A percentile compares a stretch with the other conserved stretches of the same genome.
phyloP scores from a whole-genome alignment of 2,329 filamentous ascomycete species.

The Endothia cerciana region DNA sequence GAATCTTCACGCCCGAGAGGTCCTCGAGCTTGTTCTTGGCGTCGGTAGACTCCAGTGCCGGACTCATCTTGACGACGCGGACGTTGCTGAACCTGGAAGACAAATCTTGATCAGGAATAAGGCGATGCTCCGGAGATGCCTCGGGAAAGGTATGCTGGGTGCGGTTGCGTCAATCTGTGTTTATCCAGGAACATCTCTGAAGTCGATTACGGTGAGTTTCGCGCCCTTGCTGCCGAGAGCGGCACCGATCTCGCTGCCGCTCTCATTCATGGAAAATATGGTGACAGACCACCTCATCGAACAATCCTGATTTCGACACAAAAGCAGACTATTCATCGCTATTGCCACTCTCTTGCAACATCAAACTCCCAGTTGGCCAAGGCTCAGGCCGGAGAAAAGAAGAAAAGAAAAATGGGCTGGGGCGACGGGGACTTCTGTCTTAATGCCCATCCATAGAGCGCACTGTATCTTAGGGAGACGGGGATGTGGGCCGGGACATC shows the following conservation, averaged over 20 bases:
- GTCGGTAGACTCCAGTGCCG: slow-evolving; percentile 45
- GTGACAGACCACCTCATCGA: not conserved
- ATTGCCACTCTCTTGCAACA: not conserved
- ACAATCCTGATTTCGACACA: not conserved
- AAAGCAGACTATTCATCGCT: not conserved
- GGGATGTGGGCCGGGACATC: too few relatives aligned
- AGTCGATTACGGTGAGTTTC: not conserved
- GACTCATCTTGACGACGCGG: slow-evolving; percentile 37
- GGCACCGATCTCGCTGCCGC: slow-evolving; percentile 3
- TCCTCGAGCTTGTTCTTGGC: slow-evolving; percentile 57
- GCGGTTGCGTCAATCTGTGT: not conserved
- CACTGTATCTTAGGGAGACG: too few relatives aligned
- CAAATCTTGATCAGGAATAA: not conserved
- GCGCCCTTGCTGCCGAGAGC: slow-evolving; percentile 10
- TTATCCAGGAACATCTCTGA: not conserved
- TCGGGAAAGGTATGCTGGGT: not conserved
- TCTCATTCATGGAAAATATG: not conserved
- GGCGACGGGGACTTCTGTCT: too few relatives aligned
- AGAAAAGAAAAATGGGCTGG: too few relatives aligned
- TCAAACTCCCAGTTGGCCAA: not conserved
- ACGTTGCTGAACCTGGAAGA: not conserved
- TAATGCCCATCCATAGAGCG: too few relatives aligned
- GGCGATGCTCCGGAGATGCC: not conserved
- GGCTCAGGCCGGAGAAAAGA: too few relatives aligned
- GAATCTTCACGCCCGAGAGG: slow-evolving; percentile 53